phyloP scores from a whole-genome alignment of 495 filamentous ascomycete genomes.

The Aspergillus wentii region DNA sequence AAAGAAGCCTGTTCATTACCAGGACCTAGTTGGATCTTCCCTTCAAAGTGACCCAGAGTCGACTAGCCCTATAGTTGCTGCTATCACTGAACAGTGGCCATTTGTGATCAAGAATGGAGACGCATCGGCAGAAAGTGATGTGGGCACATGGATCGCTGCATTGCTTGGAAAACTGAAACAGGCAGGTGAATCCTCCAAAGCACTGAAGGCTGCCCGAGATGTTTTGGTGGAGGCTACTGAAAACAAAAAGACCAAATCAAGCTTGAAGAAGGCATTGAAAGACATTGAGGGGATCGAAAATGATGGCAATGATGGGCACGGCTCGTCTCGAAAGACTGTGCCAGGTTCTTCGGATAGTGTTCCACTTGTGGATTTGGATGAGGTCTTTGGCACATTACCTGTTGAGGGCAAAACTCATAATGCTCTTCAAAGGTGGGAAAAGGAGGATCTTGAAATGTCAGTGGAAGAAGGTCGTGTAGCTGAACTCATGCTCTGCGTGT shows the following conservation, averaged over 20 bases:
- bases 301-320: slow-evolving; percentile 4
- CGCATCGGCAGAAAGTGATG: slow-evolving; percentile 23
- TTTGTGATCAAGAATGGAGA: slow-evolving; percentile 54
- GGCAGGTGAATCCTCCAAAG: slow-evolving; percentile 36
- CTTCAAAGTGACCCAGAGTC: slow-evolving; percentile 30
- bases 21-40: slow-evolving; percentile 40
- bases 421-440: slow-evolving; percentile 57
- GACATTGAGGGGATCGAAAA: slow-evolving; percentile 17
- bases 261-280: slow-evolving; percentile 39
- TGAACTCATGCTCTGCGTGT: slow-evolving; percentile 67
- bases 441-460: slow-evolving; percentile 67
- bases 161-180: slow-evolving; percentile 40
- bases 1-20: slow-evolving; percentile 70
- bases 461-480: slow-evolving; percentile 66
- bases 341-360: no score
- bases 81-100: slow-evolving; percentile 71
- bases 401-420: slow-evolving; percentile 37
- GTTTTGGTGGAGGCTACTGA: slow-evolving; percentile 30
- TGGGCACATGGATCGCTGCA: slow-evolving; percentile 52
- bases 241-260: slow-evolving; percentile 30
- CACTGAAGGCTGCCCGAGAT: slow-evolving; percentile 39
- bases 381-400: slow-evolving; percentile 38
- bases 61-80: slow-evolving; percentile 53
- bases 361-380: slow-evolving; percentile 35
- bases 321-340: slow-evolving; percentile 13